phyloP scores from a whole-genome alignment of 2,329 filamentous ascomycete species.

The Ambrosiella cleistominuta region DNA sequence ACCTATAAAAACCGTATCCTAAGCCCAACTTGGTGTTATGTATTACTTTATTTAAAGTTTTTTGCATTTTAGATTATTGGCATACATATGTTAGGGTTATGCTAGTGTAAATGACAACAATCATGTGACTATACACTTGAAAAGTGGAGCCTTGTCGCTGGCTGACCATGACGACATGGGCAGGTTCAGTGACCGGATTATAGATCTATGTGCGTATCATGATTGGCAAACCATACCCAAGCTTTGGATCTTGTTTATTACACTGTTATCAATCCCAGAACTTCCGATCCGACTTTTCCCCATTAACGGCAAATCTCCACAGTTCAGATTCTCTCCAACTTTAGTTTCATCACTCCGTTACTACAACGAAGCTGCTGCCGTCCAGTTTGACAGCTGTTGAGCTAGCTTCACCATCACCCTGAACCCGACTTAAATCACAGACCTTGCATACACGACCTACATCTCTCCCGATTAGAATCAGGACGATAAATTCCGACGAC shows the following conservation, averaged over 20 bases:
- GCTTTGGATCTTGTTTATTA: too few species aligned
- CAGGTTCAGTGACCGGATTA: not conserved
- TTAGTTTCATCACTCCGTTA: too few species aligned
- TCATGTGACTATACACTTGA: not conserved
- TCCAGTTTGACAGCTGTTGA: not conserved
- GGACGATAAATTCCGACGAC: not conserved
- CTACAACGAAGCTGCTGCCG: too few species aligned
- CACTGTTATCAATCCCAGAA: too few species aligned
- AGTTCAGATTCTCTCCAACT: too few species aligned
- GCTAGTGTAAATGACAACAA: not conserved
- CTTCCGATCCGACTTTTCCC: too few species aligned
- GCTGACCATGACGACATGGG: not conserved
- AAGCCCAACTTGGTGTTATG: too few species aligned
- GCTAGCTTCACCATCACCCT: not conserved
- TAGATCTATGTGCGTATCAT: not conserved
- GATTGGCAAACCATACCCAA: not conserved
- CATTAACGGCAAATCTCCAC: too few species aligned
- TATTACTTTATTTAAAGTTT: too few species aligned
- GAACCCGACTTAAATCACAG: not conserved
- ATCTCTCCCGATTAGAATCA: not conserved
- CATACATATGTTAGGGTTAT: not conserved
- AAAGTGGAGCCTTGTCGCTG: not conserved
- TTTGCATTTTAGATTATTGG: not conserved
- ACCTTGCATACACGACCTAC: not conserved
- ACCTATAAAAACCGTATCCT: too few species aligned